phyloP scores from a whole-genome alignment of 1,284 basidiomycete species.

The Tilletia caries region DNA sequence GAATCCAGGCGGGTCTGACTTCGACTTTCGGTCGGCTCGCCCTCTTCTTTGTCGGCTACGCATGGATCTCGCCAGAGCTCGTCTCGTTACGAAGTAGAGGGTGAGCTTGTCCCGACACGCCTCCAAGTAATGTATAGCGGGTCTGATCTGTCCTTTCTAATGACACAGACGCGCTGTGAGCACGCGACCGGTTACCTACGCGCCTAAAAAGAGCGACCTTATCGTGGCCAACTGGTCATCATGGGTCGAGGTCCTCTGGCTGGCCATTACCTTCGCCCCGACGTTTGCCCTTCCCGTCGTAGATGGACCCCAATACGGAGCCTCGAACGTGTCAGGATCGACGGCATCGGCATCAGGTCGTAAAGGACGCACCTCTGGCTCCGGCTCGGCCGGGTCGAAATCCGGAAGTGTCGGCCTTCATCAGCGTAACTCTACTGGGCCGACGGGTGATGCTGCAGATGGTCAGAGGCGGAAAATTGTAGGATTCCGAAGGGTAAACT shows the following conservation, averaged over 20 bases:
- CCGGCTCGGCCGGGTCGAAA: slow-evolving; percentile 18
- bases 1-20: not conserved
- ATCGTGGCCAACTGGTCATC: slow-evolving; percentile 46
- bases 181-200: slow-evolving; percentile 11
- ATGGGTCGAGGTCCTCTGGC: slow-evolving; percentile 44
- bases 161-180: slow-evolving; percentile 8
- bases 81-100: slow-evolving; percentile 5
- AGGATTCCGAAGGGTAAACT: slow-evolving; percentile 5
- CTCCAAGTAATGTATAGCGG: not conserved
- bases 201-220: slow-evolving; percentile 32
- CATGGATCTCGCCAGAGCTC: slow-evolving; percentile 4
- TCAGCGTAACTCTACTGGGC: not conserved
- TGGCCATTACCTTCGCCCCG: slow-evolving; percentile 30
- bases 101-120: too few relatives aligned
- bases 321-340: not conserved
- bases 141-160: not conserved
- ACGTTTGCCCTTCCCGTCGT: slow-evolving; percentile 23
- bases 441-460: slow-evolving; percentile 22
- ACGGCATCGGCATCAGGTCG: not conserved
- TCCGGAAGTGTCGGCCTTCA: not conserved
- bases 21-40: not conserved
- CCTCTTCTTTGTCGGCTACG: slow-evolving; percentile 4
- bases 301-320: not conserved
- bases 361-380: slow-evolving; percentile 34
- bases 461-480: slow-evolving; percentile 1